Conservation (phyloP, 2,329 filamentous ascomycete genomes). For the Paracamarosporium sp. region DNA sequence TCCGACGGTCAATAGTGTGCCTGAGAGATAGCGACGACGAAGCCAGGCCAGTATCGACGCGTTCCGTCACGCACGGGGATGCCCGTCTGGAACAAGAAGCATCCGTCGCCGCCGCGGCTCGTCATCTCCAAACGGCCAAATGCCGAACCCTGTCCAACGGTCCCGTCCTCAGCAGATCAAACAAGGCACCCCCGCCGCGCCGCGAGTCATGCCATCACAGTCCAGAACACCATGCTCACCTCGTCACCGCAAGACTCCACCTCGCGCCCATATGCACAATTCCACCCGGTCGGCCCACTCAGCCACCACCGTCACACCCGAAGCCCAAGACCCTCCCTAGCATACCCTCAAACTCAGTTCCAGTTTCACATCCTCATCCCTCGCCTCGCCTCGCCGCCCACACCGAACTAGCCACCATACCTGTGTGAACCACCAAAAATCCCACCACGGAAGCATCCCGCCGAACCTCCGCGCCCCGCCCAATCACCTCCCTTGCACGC, state of each 20-base stretch:
- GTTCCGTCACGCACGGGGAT: too few relatives aligned
- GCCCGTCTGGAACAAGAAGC: too few relatives aligned
- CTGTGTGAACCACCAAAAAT: too few relatives aligned
- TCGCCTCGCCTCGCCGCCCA: too few relatives aligned
- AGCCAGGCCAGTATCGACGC: too few relatives aligned
- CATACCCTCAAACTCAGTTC: too few relatives aligned
- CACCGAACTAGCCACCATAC: too few relatives aligned
- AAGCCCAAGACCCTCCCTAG: too few relatives aligned
- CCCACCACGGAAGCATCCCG: not conserved
- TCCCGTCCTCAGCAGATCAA: conserved; percentile 1
- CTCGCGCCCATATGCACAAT: not conserved
- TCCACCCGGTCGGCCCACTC: too few relatives aligned
- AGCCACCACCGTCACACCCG: not conserved
- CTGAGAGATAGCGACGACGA: too few relatives aligned
- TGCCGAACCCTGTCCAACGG: conserved; percentile 5
- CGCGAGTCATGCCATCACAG: not conserved
- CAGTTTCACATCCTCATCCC: not conserved
- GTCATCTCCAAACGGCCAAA: not conserved
- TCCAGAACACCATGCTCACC: not conserved
- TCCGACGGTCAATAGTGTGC: too few relatives aligned
- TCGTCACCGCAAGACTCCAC: not conserved
- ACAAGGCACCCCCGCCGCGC: not conserved
- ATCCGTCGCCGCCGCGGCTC: too few relatives aligned
- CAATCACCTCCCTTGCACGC: not conserved
- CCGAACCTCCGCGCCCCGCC: not conserved